Percentiles rank a stretch among this genome's conserved stretches.
Conservation (phyloP, 768 basidiomycete species). For the Kwoniella sp. region DNA sequence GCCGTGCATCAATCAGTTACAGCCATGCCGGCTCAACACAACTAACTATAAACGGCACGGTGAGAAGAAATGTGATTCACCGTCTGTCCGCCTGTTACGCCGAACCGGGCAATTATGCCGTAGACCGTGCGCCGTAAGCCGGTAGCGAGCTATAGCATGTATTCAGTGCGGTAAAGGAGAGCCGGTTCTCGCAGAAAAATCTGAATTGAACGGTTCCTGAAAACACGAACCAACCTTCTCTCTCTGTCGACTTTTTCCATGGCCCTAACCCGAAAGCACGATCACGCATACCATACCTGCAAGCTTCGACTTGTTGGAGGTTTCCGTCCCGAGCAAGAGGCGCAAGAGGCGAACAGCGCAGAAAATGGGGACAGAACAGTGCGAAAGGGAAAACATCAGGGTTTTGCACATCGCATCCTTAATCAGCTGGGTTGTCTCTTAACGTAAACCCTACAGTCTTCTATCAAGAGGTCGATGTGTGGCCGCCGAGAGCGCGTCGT, state of each 20-base stretch:
- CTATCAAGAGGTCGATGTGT: too few species aligned
- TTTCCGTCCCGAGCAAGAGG: too few species aligned
- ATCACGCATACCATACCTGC: neutral
- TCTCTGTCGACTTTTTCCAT: neutral
- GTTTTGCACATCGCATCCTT: neutral
- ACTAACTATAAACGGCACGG: neutral
- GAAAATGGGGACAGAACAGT: neutral
- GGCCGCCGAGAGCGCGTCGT: too few species aligned
- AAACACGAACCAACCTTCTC: neutral
- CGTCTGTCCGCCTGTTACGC: neutral
- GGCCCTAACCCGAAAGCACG: neutral
- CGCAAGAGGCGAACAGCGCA: neutral
- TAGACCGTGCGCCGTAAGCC: neutral
- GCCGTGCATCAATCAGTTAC: neutral
- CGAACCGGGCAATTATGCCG: conserved; percentile 5
- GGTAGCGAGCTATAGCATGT: too few species aligned
- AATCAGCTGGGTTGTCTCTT: neutral
- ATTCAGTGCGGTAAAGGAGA: too few species aligned
- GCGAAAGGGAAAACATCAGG: neutral
- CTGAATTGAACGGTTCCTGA: neutral
- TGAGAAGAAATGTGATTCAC: neutral
- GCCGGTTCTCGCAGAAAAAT: neutral
- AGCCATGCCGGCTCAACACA: neutral
- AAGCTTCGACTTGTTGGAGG: too few species aligned
- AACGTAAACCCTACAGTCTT: neutral